Base-by-base conservation (phyloP, 2,329 filamentous ascomycete genomes). In the Fusarium sp. region DNA sequence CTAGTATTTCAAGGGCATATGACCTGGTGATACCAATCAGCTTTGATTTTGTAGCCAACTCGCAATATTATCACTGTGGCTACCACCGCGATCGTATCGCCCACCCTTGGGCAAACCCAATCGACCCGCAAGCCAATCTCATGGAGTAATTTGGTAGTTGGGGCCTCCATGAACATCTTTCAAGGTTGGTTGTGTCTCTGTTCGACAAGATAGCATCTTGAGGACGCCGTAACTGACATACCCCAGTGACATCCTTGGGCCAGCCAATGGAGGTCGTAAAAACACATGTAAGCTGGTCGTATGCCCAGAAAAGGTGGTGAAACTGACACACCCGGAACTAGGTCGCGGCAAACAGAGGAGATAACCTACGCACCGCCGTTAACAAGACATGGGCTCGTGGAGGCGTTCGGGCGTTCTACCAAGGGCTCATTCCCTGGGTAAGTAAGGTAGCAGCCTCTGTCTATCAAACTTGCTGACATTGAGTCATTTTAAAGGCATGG, bases 401-500 rank as follows among this genome's bases (percentile, higher is more conserved):
- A 13, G 26, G 44, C n/a, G 7, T 31, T 18, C 44, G 14, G 14
- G 26, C 45, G 13, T 22, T 48, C 45, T 48, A 48, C 31, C 45
- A 48, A 48, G 45, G 45, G 14, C 45, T 34, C 15, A 48, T 48
- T 33, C 45, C 45, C 45, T 48, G 28, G 45, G 45, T 48, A 34
- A 48, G 18, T 31, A 36, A 24, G 40, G 20, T 22, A 6, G 20
- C 40, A 7, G 20, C 40, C 20, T 11, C 13, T 20, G 40, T 43
- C 20, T 20, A 7, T 24, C 28, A 7, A 43, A 2, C 40, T 43
- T 18, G 40, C 40, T 43, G 22, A 43, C 40, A 20, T 18, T 17
- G 15, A 36, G 17, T 13, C 40, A 20, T 17, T 43, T 17, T 8
- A 8, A 43, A 46, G 43, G 43, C 43, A 15, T 46, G 43, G 43